These are phyloP conservation scores for Microsporum canis DNA, from an alignment of 2,329 filamentous ascomycete species.

Conservation along the genomic window DNA sequence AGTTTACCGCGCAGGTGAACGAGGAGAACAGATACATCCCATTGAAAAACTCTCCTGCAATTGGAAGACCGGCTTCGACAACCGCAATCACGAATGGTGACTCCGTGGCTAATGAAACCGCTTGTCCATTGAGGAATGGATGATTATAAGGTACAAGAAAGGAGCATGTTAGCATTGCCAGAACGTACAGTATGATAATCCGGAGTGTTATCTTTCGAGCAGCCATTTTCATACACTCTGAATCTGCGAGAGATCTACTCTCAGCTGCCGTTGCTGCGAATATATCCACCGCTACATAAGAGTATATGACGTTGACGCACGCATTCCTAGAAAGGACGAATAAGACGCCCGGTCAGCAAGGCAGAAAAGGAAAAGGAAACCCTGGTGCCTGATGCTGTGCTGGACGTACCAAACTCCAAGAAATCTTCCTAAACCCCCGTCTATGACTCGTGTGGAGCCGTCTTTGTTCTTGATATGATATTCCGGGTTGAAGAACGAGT, in stretches of 20 bases:
- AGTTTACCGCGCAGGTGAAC: constrained; percentile 32
- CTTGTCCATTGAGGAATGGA: constrained; percentile 30
- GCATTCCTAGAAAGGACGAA: constrained; percentile 29
- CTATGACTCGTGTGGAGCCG: constrained; percentile 22
- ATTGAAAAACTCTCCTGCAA: constrained; percentile 35
- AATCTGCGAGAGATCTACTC: constrained; percentile 30
- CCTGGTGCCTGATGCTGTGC: neutral
- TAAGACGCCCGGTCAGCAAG: neutral
- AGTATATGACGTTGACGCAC: constrained; percentile 32
- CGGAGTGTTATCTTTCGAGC: constrained; percentile 35
- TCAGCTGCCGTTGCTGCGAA: constrained; percentile 36
- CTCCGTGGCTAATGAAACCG: constrained; percentile 25
- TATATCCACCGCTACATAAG: constrained; percentile 34
- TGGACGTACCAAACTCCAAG: constrained; percentile 29
- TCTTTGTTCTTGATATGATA: constrained; percentile 25
- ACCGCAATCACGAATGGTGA: constrained; percentile 34
- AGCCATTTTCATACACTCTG: constrained; percentile 37
- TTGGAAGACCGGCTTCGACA: constrained; percentile 29
- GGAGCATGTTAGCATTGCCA: constrained; percentile 33
- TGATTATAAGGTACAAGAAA: constrained; percentile 36
- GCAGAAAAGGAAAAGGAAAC: neutral
- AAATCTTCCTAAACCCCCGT: constrained; percentile 26
- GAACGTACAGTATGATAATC: constrained; percentile 33
- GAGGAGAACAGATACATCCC: constrained; percentile 37
- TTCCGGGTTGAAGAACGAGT: constrained; percentile 28